Evolutionary conservation across 78 protist genomes (phyloP), one percentile per base, ranked within the genome.

Genomic region (Planoprotostelium fungivorum): DNA sequence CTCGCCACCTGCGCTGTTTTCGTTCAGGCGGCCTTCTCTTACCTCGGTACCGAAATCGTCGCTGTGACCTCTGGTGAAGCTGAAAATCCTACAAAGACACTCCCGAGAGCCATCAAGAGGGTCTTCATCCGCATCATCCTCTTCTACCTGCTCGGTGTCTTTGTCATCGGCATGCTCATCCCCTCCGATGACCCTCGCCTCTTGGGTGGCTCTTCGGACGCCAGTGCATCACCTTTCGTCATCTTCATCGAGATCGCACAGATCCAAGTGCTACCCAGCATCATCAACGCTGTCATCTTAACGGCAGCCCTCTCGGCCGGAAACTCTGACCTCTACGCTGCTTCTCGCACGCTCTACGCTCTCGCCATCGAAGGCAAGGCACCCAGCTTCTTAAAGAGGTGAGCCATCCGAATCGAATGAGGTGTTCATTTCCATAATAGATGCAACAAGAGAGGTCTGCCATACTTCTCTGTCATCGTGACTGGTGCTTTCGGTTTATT

Each of bases 261-360:
- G 34, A 36, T 35, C 16, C 34, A 5, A 25, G 87, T 36, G 16
- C 73, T 36, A 85, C 73, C 87, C 5, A 36, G 37, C 16, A 85
- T 85, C 16, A 85, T 85, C 5, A 85, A 85, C 16, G 87, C 87
- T 5, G 37, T 85, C 16, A 16, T 85, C 5, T 16, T 85, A 5
- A 25, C 37, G 5, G 37, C 87, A 35, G 37, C 37, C 37, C 16
- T 85, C 16, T 85, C 87, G 37, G 87, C 87, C 34, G 87, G 87
- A 36, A 85, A 85, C 16, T 85, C 87, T 23, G 37, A 36, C 16
- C 16, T 85, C n/a, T 85, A 85, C 37, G 36, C 73, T 36, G 36
- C 87, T 25, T 85, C 87, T 23, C 5, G 87, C n/a, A 85, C 87
- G 73, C 16, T 85, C n/a, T 85, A 85, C 87, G 37, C 36, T 85